These are phyloP conservation scores for Penicillium canariense DNA, from an alignment of 495 filamentous ascomycete species.

Conservation along the genomic window DNA sequence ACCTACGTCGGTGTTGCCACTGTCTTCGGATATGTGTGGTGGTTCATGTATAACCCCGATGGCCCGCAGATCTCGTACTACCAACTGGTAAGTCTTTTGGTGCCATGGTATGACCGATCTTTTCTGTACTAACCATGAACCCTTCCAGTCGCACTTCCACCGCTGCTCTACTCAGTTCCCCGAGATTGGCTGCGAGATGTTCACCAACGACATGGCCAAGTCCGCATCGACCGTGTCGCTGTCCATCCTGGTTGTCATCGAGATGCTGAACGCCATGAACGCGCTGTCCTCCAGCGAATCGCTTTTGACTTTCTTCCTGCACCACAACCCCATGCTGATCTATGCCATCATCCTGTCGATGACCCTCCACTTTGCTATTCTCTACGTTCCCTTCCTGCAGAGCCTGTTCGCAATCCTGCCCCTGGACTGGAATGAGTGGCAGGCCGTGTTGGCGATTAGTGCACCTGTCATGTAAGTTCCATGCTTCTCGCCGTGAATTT, in stretches of 20 bases:
- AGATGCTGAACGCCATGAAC: slow-evolving; percentile 99
- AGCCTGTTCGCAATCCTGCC: slow-evolving; percentile 87
- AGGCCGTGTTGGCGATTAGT: slow-evolving; percentile 86
- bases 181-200: slow-evolving; percentile 93
- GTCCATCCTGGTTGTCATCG: slow-evolving; percentile 90
- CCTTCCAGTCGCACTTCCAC: slow-evolving; percentile 77
- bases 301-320: slow-evolving; percentile 86
- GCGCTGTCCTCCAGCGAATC: slow-evolving; percentile 94
- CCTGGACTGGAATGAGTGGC: slow-evolving; percentile 86
- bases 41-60: slow-evolving; percentile 94
- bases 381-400: slow-evolving; percentile 92
- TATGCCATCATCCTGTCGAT: slow-evolving; percentile 95
- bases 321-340: slow-evolving; percentile 96
- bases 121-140: slow-evolving; percentile 16
- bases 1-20: slow-evolving; percentile 93
- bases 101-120: not conserved
- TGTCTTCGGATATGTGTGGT: slow-evolving; percentile 98
- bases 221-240: slow-evolving; percentile 94
- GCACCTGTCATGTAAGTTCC: slow-evolving; percentile 85
- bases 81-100: slow-evolving; percentile 61
- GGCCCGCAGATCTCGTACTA: slow-evolving; percentile 92
- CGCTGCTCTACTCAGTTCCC: slow-evolving; percentile 83
- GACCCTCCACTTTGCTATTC: slow-evolving; percentile 88
- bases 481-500: not conserved
- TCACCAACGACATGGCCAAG: slow-evolving; percentile 82